Conservation (phyloP, 306 rosid genomes). For the Hippophae rhamnoides region DNA sequence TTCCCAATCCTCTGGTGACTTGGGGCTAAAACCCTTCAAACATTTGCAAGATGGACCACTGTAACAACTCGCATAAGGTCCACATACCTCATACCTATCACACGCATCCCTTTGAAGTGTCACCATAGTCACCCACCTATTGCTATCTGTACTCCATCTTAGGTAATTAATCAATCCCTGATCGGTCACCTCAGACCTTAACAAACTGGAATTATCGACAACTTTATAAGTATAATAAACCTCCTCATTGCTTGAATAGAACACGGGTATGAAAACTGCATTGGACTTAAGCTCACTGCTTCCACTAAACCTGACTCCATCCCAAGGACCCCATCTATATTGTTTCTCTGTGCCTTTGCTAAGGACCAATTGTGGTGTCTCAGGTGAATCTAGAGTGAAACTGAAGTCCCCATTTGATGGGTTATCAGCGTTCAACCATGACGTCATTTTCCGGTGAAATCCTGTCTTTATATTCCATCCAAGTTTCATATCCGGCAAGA, state of each 20-base stretch:
- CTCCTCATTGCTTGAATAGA: slow-evolving; percentile 12
- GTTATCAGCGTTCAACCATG: slow-evolving; percentile 5
- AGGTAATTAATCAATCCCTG: slow-evolving; percentile 6
- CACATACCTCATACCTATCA: slow-evolving; percentile 16
- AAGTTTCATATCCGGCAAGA: slow-evolving; percentile 25
- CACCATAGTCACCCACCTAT: slow-evolving; percentile 1
- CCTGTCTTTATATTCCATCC: slow-evolving; percentile 21
- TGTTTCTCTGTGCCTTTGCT: slow-evolving; percentile 1
- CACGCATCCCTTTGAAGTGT: slow-evolving; percentile 10
- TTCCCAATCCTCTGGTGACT: slow-evolving; percentile 21
- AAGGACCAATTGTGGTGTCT: slow-evolving; percentile 19
- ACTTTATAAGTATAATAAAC: slow-evolving; percentile 11
- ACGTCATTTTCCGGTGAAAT: slow-evolving; percentile 6
- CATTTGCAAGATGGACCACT: slow-evolving; percentile 10
- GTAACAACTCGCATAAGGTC: slow-evolving; percentile 20
- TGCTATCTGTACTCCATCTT: slow-evolving; percentile 1
- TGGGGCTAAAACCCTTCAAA: slow-evolving; percentile 17
- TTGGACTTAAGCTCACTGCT: slow-evolving; percentile 11
- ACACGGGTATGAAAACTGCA: slow-evolving; percentile 9
- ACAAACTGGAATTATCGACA: background rate
- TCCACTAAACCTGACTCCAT: slow-evolving; percentile 23
- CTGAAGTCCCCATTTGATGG: slow-evolving; percentile 16
- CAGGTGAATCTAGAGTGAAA: slow-evolving; percentile 12
- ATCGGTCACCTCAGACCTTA: slow-evolving; percentile 12
- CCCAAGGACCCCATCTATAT: slow-evolving; percentile 25